phyloP scores from a whole-genome alignment of 169 alveolate species.

The Cytauxzoon felis region DNA sequence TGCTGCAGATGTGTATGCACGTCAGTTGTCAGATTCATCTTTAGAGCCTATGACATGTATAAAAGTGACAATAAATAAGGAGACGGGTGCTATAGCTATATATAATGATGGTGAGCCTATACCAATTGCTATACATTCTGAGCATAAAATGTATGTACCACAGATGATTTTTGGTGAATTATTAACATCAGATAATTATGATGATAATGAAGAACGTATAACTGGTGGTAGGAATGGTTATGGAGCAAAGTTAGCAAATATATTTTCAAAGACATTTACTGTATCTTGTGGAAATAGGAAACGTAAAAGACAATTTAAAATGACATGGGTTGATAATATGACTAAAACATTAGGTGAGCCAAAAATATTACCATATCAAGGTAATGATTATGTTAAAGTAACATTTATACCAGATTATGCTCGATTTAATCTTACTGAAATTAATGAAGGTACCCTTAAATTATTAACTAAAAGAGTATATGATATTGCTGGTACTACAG shows the following conservation, averaged over 20 bases:
- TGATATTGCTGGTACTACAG: constrained; percentile 98
- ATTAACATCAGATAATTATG: constrained; percentile 97
- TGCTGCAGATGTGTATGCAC: constrained; percentile 97
- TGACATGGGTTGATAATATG: constrained; percentile 90
- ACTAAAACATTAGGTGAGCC: constrained; percentile 78
- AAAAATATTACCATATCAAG: constrained; percentile 70
- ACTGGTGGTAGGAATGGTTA: constrained; percentile 99
- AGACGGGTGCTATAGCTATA: constrained; percentile 70
- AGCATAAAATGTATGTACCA: constrained; percentile 95
- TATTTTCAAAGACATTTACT: constrained; percentile 91
- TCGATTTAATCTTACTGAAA: constrained; percentile 84
- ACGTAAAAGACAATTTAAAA: constrained; percentile 79
- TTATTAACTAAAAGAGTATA: constrained; percentile 94
- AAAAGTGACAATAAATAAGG: constrained; percentile 74
- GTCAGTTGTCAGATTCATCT: constrained; percentile 76
- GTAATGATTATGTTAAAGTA: constrained; percentile 86
- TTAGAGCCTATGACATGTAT: constrained; percentile 76
- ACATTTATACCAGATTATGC: constrained; percentile 96
- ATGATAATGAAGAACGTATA: constrained; percentile 95
- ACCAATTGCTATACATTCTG: constrained; percentile 93
- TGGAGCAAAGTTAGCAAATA: constrained; percentile 99
- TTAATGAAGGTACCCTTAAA: constrained; percentile 89
- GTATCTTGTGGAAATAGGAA: constrained; percentile 93
- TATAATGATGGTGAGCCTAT: constrained; percentile 81
- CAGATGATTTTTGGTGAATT: constrained; percentile 97